phyloP scores from a whole-genome alignment of 371 early-diverging fungal genomes.

The Mucor lusitanicus region DNA sequence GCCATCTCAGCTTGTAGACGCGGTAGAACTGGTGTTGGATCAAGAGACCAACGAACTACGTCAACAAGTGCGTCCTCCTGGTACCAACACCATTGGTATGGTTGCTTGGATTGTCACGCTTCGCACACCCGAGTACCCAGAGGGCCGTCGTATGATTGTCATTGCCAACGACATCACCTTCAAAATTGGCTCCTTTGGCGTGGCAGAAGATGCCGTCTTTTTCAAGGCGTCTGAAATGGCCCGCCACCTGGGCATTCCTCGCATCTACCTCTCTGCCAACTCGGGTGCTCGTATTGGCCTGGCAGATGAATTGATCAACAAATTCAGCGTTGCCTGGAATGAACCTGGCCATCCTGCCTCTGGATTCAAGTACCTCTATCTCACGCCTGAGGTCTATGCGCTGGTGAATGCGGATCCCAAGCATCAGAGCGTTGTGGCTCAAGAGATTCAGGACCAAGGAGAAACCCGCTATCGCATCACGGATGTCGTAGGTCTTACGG shows the following conservation, averaged over 20 bases:
- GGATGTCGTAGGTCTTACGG: slow-evolving; percentile 86
- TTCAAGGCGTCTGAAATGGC: slow-evolving; percentile 90
- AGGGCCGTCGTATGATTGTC: slow-evolving; percentile 86
- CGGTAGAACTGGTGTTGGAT: slow-evolving; percentile 88
- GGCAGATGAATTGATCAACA: slow-evolving; percentile 86
- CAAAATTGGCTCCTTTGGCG: slow-evolving; percentile 98
- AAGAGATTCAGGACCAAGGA: slow-evolving; percentile 69
- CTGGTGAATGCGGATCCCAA: slow-evolving; percentile 61
- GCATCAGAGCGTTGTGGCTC: slow-evolving; percentile 58
- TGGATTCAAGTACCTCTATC: slow-evolving; percentile 93
- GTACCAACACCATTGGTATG: slow-evolving; percentile 95
- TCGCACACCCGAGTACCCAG: slow-evolving; percentile 94
- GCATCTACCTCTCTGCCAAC: slow-evolving; percentile 97
- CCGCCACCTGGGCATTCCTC: slow-evolving; percentile 84
- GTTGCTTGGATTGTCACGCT: slow-evolving; percentile 92
- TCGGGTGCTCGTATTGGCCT: slow-evolving; percentile 99
- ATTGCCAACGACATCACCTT: slow-evolving; percentile 98
- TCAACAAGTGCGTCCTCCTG: slow-evolving; percentile 83
- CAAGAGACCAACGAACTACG: slow-evolving; percentile 71
- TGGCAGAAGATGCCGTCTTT: slow-evolving; percentile 93
- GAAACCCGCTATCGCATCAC: slow-evolving; percentile 83
- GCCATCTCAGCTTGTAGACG: slow-evolving; percentile 74
- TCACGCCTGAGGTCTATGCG: slow-evolving; percentile 75
- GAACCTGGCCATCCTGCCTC: slow-evolving; percentile 77
- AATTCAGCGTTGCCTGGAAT: slow-evolving; percentile 89